phyloP scores from a whole-genome alignment of 257 asterid species.

The Nicotiana benthamiana region DNA sequence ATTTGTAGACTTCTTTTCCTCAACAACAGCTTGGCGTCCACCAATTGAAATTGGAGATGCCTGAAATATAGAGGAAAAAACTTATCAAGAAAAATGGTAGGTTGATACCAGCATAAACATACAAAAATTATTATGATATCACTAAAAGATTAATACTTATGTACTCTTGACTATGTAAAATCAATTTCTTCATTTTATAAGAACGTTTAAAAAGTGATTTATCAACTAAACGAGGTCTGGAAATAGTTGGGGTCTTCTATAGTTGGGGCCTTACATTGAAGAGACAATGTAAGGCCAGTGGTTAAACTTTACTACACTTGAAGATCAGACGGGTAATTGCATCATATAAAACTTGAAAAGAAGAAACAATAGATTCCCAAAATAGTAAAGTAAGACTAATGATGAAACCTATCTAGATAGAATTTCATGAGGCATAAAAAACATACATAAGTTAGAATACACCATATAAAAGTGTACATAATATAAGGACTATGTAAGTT shows the following conservation, averaged over 20 bases:
- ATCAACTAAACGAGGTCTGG: not conserved
- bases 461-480: not conserved
- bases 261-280: not conserved
- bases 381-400: not conserved
- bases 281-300: not conserved
- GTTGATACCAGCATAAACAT: not conserved
- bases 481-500: not conserved
- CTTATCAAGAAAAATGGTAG: not conserved
- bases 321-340: not conserved
- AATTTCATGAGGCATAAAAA: not conserved
- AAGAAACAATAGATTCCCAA: not conserved
- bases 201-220: not conserved
- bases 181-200: not conserved
- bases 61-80: constrained; percentile 26
- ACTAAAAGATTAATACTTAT: not conserved
- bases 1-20: constrained; percentile 83
- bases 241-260: not conserved
- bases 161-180: not conserved
- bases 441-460: not conserved
- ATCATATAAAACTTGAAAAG: not conserved
- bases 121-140: not conserved
- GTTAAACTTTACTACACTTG: not conserved
- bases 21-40: constrained; percentile 58
- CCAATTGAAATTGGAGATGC: constrained; percentile 76
- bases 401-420: no score